Conservation (phyloP, 2,329 filamentous ascomycete genomes). For the Emmonsiellopsis sp. region DNA sequence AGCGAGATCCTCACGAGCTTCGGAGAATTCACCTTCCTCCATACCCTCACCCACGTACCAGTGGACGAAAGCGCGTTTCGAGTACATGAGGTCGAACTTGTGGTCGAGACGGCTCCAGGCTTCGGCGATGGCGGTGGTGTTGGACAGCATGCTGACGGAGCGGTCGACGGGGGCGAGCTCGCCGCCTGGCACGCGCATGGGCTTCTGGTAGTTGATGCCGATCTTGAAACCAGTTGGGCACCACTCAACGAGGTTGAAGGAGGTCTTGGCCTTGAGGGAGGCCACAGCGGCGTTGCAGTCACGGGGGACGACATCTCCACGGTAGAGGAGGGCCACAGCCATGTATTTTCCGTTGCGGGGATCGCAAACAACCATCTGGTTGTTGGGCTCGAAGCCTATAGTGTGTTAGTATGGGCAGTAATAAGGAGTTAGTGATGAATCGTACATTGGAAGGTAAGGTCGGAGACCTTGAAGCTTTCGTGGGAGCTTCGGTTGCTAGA, state of each 20-base stretch:
- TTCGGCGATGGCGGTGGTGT: conserved; percentile 59
- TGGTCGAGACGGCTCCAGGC: conserved; percentile 57
- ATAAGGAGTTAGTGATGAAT: conserved; percentile 9
- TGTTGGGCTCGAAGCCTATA: conserved; percentile 55
- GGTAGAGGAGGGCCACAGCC: conserved; percentile 58
- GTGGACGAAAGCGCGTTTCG: conserved; percentile 61
- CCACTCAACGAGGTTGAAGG: conserved; percentile 60
- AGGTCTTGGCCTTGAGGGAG: conserved; percentile 54
- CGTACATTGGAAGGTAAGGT: conserved; percentile 58
- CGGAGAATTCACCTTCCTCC: conserved; percentile 85
- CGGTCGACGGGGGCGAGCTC: conserved; percentile 48
- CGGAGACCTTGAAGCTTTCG: conserved; percentile 79
- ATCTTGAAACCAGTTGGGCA: conserved; percentile 62
- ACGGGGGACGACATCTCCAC: conserved; percentile 55
- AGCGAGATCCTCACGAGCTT: conserved; percentile 77
- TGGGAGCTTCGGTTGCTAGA: conserved; percentile 67
- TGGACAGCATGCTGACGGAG: conserved; percentile 54
- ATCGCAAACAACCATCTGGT: conserved; percentile 63
- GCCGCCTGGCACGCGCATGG: conserved; percentile 43
- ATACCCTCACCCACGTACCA: conserved; percentile 82
- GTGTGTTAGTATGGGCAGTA: conserved; percentile 4
- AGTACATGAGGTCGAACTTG: conserved; percentile 64
- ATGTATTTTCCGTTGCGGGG: conserved; percentile 61
- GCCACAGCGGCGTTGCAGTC: conserved; percentile 53
- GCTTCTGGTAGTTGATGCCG: conserved; percentile 58